Evolutionary conservation across 1,284 basidiomycete genomes (phyloP), one percentile per base, ranked within the genome.

Genomic region (Tylopilus orsonianus): DNA sequence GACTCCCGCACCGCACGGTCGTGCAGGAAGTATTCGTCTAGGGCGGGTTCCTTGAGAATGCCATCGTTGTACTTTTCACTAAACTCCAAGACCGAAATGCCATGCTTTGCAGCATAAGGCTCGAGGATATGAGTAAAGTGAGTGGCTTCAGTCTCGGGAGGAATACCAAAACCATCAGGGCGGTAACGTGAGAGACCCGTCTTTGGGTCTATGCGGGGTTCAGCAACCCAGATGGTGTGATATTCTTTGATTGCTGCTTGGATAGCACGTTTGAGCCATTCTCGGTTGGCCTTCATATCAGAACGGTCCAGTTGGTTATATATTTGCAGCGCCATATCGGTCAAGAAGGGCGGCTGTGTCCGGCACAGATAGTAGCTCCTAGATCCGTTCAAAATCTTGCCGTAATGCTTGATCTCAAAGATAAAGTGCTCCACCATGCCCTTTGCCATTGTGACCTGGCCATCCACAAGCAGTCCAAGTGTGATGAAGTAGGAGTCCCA

Each of bases 381-480:
- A 63, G 81, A 87, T 51, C 87, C 87, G 60, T 88, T 87, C 49
- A 88, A 67, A 59, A 87, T 87, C 71, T 96, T 97, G 75, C 90
- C 89, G 68, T 97, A 97, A 72, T 97, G 91, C 71, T 86, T 93
- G 77, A 99, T 97, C 76, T 99, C 93, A 67, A 99, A 99, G 64
- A 97, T 90, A 72, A 97, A 99, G 69, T 99, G 96, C 54, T 98
- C 96, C 40, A 98, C 93, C 80, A 97, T 95, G 58, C 92, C 91
- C 71, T 93, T 93, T 8, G 96, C 96, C 79, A 98, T 90, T 55
- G 87, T 83, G 34, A 97, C 81, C 62, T 94, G 86, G 23, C 93
- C 94, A 67, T 99, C 96, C 20, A 97, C 91, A 18, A 99, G 82
- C 6, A 99, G 81, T 27, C 96, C 96, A 22, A 99, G 83, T 12